Percentiles rank a stretch among this genome's conserved stretches.
phyloP scores from a whole-genome alignment of 495 filamentous ascomycete species.

The Daldinia concentrica region DNA sequence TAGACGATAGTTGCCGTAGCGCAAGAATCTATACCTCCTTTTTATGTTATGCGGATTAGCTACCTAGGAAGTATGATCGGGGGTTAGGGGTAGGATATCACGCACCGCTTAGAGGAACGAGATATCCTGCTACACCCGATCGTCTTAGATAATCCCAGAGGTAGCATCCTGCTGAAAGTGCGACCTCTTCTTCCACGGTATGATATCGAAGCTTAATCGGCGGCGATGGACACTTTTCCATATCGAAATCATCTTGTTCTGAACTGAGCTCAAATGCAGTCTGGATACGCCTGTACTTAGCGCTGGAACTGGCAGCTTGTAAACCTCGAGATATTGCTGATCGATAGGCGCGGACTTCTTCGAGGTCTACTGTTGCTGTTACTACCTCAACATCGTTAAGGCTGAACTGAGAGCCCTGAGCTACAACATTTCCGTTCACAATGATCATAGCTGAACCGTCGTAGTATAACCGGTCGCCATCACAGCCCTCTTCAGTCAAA shows the following conservation, averaged over 20 bases:
- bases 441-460: slow-evolving; percentile 79
- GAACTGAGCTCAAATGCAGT: slow-evolving; percentile 50
- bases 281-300: slow-evolving; percentile 53
- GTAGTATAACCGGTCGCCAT: slow-evolving; percentile 36
- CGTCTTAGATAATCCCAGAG: slow-evolving; percentile 87
- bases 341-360: slow-evolving; percentile 69
- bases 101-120: slow-evolving; percentile 58
- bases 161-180: slow-evolving; percentile 74
- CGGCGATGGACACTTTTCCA: slow-evolving; percentile 43
- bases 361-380: slow-evolving; percentile 79
- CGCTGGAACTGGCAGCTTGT: slow-evolving; percentile 55
- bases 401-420: slow-evolving; percentile 74
- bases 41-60: slow-evolving; percentile 58
- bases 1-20: slow-evolving; percentile 53
- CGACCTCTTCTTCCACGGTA: slow-evolving; percentile 78
- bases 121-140: slow-evolving; percentile 67
- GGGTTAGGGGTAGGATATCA: neutral
- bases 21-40: slow-evolving; percentile 78
- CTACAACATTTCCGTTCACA: slow-evolving; percentile 74
- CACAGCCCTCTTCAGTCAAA: slow-evolving; percentile 59
- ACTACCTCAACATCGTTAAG: slow-evolving; percentile 81
- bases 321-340: slow-evolving; percentile 61
- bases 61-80: neutral
- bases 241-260: slow-evolving; percentile 50
- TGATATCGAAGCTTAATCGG: slow-evolving; percentile 61